These are phyloP conservation scores for Meredithiella fracta DNA, from an alignment of 2,329 filamentous ascomycete genomes.

Conservation along the genomic window DNA sequence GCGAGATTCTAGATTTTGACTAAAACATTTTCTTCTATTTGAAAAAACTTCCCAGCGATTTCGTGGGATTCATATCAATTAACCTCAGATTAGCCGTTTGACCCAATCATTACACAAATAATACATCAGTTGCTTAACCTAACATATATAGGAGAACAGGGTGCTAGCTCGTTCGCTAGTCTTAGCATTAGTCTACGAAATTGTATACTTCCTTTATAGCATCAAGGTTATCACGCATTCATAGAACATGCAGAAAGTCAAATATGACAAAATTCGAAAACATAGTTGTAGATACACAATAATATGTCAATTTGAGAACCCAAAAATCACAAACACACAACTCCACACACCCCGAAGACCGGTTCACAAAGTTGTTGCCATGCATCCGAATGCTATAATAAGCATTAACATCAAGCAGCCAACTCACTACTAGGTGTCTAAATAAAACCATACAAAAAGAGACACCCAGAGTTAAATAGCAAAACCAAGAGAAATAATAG, in stretches of 20 bases:
- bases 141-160: not conserved
- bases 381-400: not conserved
- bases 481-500: not conserved
- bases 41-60: not conserved
- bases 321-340: not conserved
- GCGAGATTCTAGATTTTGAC: too few relatives aligned
- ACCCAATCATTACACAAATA: not conserved
- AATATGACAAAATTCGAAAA: not conserved
- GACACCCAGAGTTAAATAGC: not conserved
- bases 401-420: not conserved
- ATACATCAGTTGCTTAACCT: not conserved
- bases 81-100: conserved; percentile 9
- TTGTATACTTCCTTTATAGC: too few relatives aligned
- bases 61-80: not conserved
- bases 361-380: not conserved
- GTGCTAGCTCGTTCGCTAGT: too few relatives aligned
- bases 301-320: not conserved
- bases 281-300: not conserved
- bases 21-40: not conserved
- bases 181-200: too few relatives aligned
- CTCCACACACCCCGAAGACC: not conserved
- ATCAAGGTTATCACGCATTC: not conserved
- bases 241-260: not conserved
- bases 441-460: not conserved
- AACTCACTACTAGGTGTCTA: not conserved